Evolutionary conservation across 768 basidiomycete species (phyloP), one percentile per base, ranked within the genome.

Genomic region (Pulveroboletus sp.): DNA sequence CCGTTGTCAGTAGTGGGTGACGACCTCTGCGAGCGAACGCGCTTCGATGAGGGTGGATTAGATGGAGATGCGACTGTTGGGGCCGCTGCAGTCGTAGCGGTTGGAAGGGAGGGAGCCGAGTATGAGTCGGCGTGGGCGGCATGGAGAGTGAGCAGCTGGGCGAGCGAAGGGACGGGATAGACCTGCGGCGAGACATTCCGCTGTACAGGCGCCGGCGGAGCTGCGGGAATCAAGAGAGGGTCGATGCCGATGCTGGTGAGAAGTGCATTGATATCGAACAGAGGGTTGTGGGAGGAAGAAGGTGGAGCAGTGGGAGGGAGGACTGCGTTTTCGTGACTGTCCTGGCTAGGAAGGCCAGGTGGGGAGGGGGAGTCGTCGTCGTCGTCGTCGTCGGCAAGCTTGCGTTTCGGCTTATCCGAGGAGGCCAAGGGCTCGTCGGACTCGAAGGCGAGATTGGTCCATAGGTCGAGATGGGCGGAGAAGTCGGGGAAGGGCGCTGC

Each of bases 391-490:
- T 67, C 60, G 6, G 60, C 39, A 43, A 67, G 69, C 51, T 61
- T 65, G 43, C 69, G 70, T 50, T 69, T 73, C 26, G 63, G 61
- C 37, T 65, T 66, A n/a, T 55, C 17, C 32, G 59, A 33, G 47
- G 56, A 59, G 39, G 75, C 58, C n/a, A 81, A 70, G 17, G 77
- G 74, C 40, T 90, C 89, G 60, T 89, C 87, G 0, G 80, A 81
- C 51, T 89, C 82, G 63, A 93, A 93, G 8, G 82, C 69, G 49
- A 92, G 75, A 67, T 88, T 83, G 12, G 87, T 86, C 91, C 91
- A 93, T 47, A 93, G 73, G 65, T 86, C 84, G 46, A 89, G 82
- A 64, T 88, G 87, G 0, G 87, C 83, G 17, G 76, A 75, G 47
- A 91, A 75, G 69, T 92, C 89, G 10, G 85, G 83, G 62, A 81